Evolutionary conservation across 2,329 filamentous ascomycete species (phyloP), one percentile per base, ranked within the genome.

Genomic region (Claviceps cyperi): DNA sequence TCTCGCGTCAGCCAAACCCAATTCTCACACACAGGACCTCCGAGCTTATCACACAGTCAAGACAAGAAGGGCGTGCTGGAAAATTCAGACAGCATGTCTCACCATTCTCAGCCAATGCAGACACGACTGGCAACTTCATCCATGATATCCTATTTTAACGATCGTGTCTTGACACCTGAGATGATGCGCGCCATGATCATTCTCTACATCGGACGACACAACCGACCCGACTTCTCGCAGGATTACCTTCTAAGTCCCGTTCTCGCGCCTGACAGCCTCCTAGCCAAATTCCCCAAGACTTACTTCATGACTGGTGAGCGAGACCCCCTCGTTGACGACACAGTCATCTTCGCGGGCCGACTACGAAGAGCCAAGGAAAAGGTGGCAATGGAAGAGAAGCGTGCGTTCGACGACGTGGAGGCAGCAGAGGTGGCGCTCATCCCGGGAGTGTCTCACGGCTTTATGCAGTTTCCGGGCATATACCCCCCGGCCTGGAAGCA

Each of bases 161-260:
- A 98, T 65, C 84, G 92, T 28, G 86, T 98, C 28, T 75, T 98
- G 14, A 91, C 88, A 0, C 91, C 92, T 0, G 92, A 98, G 66
- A 95, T 97, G 88, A 96, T 97, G 84, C 85, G 92, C 35, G 88
- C 90, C 55, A 97, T 98, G 90, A 95, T 98, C 56, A 94, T 98
- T 56, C 74, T 98, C 4, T 98, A 98, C 64, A 86, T 98, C 50
- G 92, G 92, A 0, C 89, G 90, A 0, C 86, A 96, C 62, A 87
- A 92, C 64, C 83, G 90, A 1, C 92, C 92, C 0, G 89, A 97
- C 62, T 97, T 98, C 64, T 80, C 80, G 28, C 87, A 86, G 6
- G 91, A 98, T 65, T 96, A 89, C 63, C 77, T 95, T 0, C 78
- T 98, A 2, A 94, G 86, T 0, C 92, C 92, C 0, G 81, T 96